Evolutionary conservation across 2,329 filamentous ascomycete genomes (phyloP).

Genomic region (Phyllachora maydis): DNA sequence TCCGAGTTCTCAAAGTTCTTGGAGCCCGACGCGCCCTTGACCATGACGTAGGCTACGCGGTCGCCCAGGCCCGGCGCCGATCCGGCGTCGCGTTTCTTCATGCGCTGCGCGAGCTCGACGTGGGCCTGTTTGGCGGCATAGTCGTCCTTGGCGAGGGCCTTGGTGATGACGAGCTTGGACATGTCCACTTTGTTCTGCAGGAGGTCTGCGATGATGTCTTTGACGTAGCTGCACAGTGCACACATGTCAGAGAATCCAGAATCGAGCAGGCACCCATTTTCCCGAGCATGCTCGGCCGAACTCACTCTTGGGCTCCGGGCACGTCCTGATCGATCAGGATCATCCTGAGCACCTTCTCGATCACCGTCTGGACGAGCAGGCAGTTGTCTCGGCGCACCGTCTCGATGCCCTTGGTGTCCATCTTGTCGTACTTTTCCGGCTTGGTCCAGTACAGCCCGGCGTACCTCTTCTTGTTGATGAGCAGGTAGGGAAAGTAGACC

Average conservation of each 20-base stretch:
- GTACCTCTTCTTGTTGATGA: conserved; percentile 99
- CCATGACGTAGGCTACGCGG: conserved; percentile 94
- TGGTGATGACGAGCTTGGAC: conserved; percentile 98
- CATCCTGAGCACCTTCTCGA: conserved; percentile 90
- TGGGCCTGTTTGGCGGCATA: conserved; percentile 91
- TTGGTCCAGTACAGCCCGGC: conserved; percentile 97
- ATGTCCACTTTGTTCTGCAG: conserved; percentile 97
- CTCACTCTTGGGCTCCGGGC: conserved; percentile 80
- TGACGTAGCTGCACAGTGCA: conserved; percentile 75
- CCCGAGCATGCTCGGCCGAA: conserved; percentile 6
- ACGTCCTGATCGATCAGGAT: conserved; percentile 87
- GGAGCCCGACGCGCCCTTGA: conserved; percentile 71
- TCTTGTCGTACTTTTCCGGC: conserved; percentile 90
- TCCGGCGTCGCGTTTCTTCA: conserved; percentile 91
- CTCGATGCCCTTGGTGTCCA: conserved; percentile 99
- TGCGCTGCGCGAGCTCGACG: conserved; percentile 83
- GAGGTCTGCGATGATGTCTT: conserved; percentile 83
- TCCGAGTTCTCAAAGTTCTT: conserved; percentile 97
- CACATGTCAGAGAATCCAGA: too few relatives aligned
- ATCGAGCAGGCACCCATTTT: too few relatives aligned
- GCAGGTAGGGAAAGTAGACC: conserved; percentile 90
- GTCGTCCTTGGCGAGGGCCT: conserved; percentile 76
- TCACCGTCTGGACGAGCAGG: conserved; percentile 83
- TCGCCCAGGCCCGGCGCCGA: conserved; percentile 86
- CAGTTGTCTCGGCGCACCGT: conserved; percentile 96